Percentiles rank a stretch among this genome's conserved stretches.
phyloP scores from a whole-genome alignment of 176 grass and related monocot genomes.

The Zoysia pacifica region DNA sequence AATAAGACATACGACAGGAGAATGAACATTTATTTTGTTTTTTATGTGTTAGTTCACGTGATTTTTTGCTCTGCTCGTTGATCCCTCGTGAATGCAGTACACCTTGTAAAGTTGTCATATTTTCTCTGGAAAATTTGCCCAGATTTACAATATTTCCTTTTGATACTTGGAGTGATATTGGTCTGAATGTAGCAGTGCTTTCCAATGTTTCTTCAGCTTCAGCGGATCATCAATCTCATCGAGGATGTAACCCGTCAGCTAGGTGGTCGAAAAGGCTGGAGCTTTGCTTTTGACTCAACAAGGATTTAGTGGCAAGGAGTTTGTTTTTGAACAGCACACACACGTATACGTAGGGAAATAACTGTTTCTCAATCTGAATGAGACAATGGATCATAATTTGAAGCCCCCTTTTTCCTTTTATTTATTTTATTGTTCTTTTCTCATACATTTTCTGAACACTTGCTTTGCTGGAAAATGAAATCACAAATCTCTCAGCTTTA shows the following conservation, averaged over 20 bases:
- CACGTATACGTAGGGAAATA: too few relatives aligned
- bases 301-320: too few relatives aligned
- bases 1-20: not conserved
- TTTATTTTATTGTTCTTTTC: not conserved
- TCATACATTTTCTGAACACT: slow-evolving; percentile 12
- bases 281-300: too few relatives aligned
- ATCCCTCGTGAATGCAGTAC: not conserved
- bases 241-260: too few relatives aligned
- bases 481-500: slow-evolving; percentile 58
- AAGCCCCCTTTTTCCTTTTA: not conserved
- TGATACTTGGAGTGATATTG: not conserved
- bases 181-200: not conserved
- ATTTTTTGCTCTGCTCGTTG: not conserved
- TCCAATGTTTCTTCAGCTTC: too few relatives aligned
- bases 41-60: not conserved
- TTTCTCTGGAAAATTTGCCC: not conserved
- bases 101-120: not conserved
- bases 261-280: too few relatives aligned
- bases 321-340: too few relatives aligned
- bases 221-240: too few relatives aligned
- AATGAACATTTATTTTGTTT: not conserved
- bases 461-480: slow-evolving; percentile 43
- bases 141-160: not conserved
- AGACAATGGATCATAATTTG: not conserved
- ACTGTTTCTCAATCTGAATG: slow-evolving; percentile 14